These are phyloP conservation scores for Phytopythium sindhum DNA, from an alignment of 352 stramenopile genomes.

Conservation along the genomic window DNA sequence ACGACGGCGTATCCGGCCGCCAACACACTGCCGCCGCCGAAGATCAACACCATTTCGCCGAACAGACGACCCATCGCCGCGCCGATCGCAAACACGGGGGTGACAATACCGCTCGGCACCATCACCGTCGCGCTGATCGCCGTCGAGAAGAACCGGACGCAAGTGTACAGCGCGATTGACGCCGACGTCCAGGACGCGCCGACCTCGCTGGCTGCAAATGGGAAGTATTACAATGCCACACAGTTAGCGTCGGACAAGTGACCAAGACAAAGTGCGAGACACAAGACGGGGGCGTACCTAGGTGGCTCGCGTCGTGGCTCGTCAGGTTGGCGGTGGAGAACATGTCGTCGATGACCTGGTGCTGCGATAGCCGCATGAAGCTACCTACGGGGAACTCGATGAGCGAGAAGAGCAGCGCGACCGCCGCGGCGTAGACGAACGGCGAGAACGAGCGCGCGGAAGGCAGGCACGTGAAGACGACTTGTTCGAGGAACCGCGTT, in stretches of 20 bases:
- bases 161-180: constrained; percentile 55
- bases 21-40: constrained; percentile 44
- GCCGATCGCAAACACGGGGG: constrained; percentile 89
- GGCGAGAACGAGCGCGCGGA: constrained; percentile 28
- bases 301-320: constrained; percentile 24
- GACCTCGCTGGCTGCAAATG: constrained; percentile 31
- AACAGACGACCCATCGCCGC: constrained; percentile 85
- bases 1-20: constrained; percentile 79
- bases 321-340: constrained; percentile 68
- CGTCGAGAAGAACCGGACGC: constrained; percentile 77
- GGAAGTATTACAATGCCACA: background rate
- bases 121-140: constrained; percentile 79
- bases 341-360: constrained; percentile 85
- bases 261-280: background rate
- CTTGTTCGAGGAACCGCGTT: constrained; percentile 28
- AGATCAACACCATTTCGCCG: constrained; percentile 75
- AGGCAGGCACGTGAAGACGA: constrained; percentile 24
- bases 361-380: constrained; percentile 77
- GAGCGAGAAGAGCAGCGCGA: constrained; percentile 64
- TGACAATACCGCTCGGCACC: constrained; percentile 89
- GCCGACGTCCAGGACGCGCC: constrained; percentile 57
- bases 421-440: constrained; percentile 65
- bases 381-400: constrained; percentile 72
- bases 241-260: background rate
- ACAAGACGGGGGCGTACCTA: constrained; percentile 14